Evolutionary conservation across 1,284 basidiomycete genomes (phyloP).

Genomic region (Coriolopsis trogii): DNA sequence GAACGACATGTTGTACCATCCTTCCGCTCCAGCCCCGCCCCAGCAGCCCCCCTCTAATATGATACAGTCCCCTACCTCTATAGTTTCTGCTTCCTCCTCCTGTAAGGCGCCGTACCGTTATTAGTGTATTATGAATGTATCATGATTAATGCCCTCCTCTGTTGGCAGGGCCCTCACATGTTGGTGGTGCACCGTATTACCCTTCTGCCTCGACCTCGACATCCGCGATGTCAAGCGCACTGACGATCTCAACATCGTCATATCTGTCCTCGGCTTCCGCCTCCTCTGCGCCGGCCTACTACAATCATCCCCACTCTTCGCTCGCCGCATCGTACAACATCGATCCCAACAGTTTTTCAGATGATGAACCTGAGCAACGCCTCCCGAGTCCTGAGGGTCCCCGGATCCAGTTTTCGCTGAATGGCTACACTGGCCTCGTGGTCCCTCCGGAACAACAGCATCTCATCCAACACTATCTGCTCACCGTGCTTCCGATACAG

Average conservation of each 20-base stretch:
- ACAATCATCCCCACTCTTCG: conserved; percentile 21
- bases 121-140: conserved; percentile 70
- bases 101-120: conserved; percentile 76
- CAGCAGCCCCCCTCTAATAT: conserved; percentile 36
- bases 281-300: conserved; percentile 10
- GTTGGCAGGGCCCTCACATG: conserved; percentile 50
- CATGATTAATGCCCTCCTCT: conserved; percentile 67
- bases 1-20: conserved; percentile 43
- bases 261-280: conserved; percentile 12
- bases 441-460: conserved; percentile 35
- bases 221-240: conserved; percentile 18
- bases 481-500: conserved; percentile 61
- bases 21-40: conserved; percentile 34
- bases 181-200: conserved; percentile 28
- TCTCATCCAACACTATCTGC: conserved; percentile 47
- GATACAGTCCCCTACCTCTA: conserved; percentile 38
- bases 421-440: conserved; percentile 26
- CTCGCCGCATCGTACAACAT: conserved; percentile 32
- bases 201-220: conserved; percentile 18
- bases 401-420: conserved; percentile 24
- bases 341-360: conserved; percentile 19
- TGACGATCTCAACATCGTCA: conserved; percentile 17
- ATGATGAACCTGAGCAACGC: conserved; percentile 26
- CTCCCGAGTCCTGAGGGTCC: conserved; percentile 16
- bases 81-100: conserved; percentile 40